A percentile compares a stretch with the other conserved stretches of the same genome.
phyloP scores from a whole-genome alignment of 1,139 yeast species.

The Pneumocystis jirovecii region DNA sequence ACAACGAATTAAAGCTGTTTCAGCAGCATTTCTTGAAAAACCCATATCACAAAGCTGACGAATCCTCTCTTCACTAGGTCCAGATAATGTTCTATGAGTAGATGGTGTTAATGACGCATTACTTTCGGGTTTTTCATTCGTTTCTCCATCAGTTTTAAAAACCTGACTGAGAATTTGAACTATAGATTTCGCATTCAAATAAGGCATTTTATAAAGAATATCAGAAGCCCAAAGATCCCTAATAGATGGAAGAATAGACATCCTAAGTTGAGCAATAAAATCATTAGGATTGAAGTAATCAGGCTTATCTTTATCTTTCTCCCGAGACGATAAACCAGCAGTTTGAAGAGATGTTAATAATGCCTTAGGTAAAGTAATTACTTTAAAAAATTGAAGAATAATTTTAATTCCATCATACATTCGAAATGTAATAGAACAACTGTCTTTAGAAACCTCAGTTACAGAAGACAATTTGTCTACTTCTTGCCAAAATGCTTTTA shows the following conservation, averaged over 20 bases:
- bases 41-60: slow-evolving; percentile 37
- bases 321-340: slow-evolving; percentile 17
- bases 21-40: slow-evolving; percentile 19
- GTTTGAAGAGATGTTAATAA: slow-evolving; percentile 17
- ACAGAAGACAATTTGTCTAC: slow-evolving; percentile 12
- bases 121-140: not conserved
- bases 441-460: slow-evolving; percentile 7
- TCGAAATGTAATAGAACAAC: slow-evolving; percentile 2
- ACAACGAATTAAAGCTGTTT: slow-evolving; percentile 3
- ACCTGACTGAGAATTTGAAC: slow-evolving; percentile 16
- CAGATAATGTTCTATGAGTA: not conserved
- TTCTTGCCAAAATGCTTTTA: slow-evolving; percentile 18
- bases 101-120: not conserved
- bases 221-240: slow-evolving; percentile 21
- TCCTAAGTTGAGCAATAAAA: slow-evolving; percentile 23
- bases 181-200: slow-evolving; percentile 10
- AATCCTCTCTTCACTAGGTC: slow-evolving; percentile 31
- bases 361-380: slow-evolving; percentile 12
- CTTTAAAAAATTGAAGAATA: slow-evolving; percentile 15
- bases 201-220: slow-evolving; percentile 6
- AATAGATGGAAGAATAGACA: slow-evolving; percentile 14
- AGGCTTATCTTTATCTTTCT: slow-evolving; percentile 17
- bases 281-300: slow-evolving; percentile 22
- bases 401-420: slow-evolving; percentile 15
- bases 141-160: slow-evolving; percentile 9